These are phyloP conservation scores for Suhomyces chickasaworum DNA, from an alignment of 1,139 yeast species.

Conservation along the genomic window DNA sequence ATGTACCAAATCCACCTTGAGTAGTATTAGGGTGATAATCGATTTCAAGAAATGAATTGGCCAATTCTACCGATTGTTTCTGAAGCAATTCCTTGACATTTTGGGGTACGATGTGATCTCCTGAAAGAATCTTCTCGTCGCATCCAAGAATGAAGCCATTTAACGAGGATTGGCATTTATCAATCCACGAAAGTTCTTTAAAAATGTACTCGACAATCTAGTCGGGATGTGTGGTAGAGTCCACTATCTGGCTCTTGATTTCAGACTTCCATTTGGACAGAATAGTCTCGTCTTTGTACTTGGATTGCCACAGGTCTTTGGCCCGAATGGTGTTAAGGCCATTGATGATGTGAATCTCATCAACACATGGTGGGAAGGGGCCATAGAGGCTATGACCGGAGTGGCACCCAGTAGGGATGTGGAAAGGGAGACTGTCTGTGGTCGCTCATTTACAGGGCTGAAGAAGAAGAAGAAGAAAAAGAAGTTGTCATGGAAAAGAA, in stretches of 20 bases:
- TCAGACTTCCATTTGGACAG: conserved; percentile 36
- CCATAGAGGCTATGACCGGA: neutral
- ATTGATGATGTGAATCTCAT: neutral
- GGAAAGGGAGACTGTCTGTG: neutral
- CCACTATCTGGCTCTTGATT: conserved; percentile 20
- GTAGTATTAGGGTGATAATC: conserved; percentile 45
- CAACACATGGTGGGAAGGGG: neutral
- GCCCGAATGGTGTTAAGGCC: neutral
- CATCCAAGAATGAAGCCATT: conserved; percentile 7
- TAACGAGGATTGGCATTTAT: conserved; percentile 18
- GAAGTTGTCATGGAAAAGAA: too few relatives aligned
- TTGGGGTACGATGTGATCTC: conserved; percentile 7
- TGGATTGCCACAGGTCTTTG: conserved; percentile 37
- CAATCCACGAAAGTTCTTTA: conserved; percentile 34
- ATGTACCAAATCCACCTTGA: conserved; percentile 44
- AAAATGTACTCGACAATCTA: conserved; percentile 28
- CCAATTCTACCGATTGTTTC: conserved; percentile 18
- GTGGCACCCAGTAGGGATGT: neutral
- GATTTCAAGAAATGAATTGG: conserved; percentile 17
- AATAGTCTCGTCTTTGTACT: conserved; percentile 30
- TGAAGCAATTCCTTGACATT: conserved; percentile 16
- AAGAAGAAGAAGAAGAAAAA: too few relatives aligned
- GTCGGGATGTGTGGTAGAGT: conserved; percentile 15
- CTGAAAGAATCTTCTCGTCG: neutral
- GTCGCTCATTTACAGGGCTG: neutral